These are phyloP conservation scores for Plantago lanceolata DNA, from an alignment of 305 asterid species.

Conservation along the genomic window DNA sequence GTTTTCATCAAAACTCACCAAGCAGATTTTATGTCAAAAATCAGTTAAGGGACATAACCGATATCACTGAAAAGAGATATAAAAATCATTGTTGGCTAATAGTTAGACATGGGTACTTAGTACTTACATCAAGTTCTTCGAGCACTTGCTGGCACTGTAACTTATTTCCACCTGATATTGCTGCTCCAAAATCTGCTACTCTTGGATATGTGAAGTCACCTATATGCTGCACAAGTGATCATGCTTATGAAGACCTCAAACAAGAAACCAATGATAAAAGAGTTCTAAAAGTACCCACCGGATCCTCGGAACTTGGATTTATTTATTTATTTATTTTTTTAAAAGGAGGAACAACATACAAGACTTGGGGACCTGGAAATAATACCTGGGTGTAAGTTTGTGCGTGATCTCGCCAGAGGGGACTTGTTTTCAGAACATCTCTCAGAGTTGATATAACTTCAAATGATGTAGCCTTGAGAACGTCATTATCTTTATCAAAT, in stretches of 20 bases:
- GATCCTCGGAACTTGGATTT: too few species aligned
- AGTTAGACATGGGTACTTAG: constrained; percentile 39
- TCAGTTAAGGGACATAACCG: neutral
- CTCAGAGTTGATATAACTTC: constrained; percentile 92
- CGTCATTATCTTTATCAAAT: constrained; percentile 80
- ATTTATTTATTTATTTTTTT: too few species aligned
- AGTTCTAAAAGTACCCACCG: too few species aligned
- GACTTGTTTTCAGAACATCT: constrained; percentile 83
- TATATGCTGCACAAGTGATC: constrained; percentile 64
- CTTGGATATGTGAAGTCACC: constrained; percentile 95
- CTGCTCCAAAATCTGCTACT: constrained; percentile 99
- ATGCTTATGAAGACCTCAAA: constrained; percentile 18
- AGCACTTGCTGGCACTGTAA: constrained; percentile 87
- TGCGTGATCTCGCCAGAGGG: constrained; percentile 96
- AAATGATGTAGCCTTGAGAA: constrained; percentile 92
- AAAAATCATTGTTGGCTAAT: neutral
- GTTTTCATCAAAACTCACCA: neutral
- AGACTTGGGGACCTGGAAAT: neutral
- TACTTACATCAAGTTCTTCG: constrained; percentile 97
- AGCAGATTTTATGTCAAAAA: neutral
- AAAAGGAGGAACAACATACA: too few species aligned
- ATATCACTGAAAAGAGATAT: neutral
- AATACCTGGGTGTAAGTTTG: constrained; percentile 89
- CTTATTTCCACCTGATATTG: constrained; percentile 94
- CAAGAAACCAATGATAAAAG: too few species aligned